phyloP scores from a whole-genome alignment of 2,329 filamentous ascomycete species.

The Sporothrix dimorphospora region DNA sequence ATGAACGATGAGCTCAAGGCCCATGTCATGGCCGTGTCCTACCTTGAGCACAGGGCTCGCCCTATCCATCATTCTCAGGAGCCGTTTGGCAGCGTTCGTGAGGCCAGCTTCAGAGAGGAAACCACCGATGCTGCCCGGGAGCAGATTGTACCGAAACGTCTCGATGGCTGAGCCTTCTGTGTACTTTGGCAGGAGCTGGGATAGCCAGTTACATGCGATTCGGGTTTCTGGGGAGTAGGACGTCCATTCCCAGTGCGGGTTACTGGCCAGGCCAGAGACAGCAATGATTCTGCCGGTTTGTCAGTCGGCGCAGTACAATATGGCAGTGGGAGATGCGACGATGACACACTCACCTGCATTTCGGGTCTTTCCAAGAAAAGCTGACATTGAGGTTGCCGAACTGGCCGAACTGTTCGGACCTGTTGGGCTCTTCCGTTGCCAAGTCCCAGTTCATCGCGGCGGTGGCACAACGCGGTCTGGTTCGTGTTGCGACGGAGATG shows the following conservation, averaged over 20 bases:
- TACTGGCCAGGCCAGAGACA: slow-evolving; percentile 14
- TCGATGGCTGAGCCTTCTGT: not conserved
- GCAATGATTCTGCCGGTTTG: slow-evolving; percentile 9
- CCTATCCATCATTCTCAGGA: slow-evolving; percentile 8
- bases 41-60: not conserved
- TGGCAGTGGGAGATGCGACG: not conserved
- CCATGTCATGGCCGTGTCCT: not conserved
- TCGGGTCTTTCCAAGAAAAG: not conserved
- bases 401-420: slow-evolving; percentile 7
- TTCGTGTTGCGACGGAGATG: not conserved
- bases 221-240: slow-evolving; percentile 10
- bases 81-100: slow-evolving; percentile 5
- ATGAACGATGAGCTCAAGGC: not conserved
- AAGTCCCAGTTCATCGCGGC: slow-evolving; percentile 17
- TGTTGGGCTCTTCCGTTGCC: slow-evolving; percentile 2
- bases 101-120: slow-evolving; percentile 4
- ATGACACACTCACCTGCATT: not conserved
- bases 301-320: not conserved
- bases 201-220: slow-evolving; percentile 15
- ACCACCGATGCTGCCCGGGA: slow-evolving; percentile 11
- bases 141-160: slow-evolving; percentile 9
- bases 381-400: not conserved
- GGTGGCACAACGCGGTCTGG: not conserved
- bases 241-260: slow-evolving; percentile 20
- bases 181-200: not conserved